Evolutionary conservation across 108 stramenopile genomes (phyloP), one percentile per base, ranked within the genome.

Genomic region (Nannochloropsis oceanica): DNA sequence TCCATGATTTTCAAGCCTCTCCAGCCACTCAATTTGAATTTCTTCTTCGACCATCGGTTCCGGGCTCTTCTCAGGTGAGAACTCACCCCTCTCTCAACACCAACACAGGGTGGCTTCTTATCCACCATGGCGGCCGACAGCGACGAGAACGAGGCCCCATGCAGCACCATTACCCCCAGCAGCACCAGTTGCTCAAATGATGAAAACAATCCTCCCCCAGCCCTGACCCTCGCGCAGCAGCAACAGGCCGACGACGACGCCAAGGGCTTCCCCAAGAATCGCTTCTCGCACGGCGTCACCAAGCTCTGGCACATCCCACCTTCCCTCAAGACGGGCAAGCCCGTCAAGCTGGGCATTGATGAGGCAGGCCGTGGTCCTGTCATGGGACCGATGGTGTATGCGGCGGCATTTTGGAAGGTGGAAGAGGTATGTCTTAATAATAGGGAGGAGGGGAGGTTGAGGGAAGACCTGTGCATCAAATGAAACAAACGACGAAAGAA

Each of bases 311-410:
- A 73, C 59, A 73, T 73, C n/a, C 59, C 59, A 9, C 59, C 59
- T 73, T 18, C 59, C n/a, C 59, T 73, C 26, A 43, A 86, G 10
- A 44, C 44, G 43, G 88, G 86, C 13, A 14, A 59, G 26, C 82
- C 81, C 25, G 88, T 90, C 27, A 89, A 87, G n/a, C 27, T 90
- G 8, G 90, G 90, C 84, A 87, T 91, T 24, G 90, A 91, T 44
- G 90, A 91, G 82, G 91, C 91, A n/a, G 91, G 91, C 11, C 84
- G 91, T 25, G 91, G 91, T 0, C 91, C 91, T 50, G 91, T 91
- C 12, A 42, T 91, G 27, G 91, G 91, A 8, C 87, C 91, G 2
- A 87, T 91, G 86, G 89, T 90, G 25, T 91, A 91, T 86, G 80
- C 80, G 11, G 91, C 86, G n/a, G 91, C 91, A 11, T 91, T 88